Percentiles rank a stretch among this genome's conserved stretches.
Conservation (phyloP, 768 basidiomycete genomes). For the Mycena filopes region DNA sequence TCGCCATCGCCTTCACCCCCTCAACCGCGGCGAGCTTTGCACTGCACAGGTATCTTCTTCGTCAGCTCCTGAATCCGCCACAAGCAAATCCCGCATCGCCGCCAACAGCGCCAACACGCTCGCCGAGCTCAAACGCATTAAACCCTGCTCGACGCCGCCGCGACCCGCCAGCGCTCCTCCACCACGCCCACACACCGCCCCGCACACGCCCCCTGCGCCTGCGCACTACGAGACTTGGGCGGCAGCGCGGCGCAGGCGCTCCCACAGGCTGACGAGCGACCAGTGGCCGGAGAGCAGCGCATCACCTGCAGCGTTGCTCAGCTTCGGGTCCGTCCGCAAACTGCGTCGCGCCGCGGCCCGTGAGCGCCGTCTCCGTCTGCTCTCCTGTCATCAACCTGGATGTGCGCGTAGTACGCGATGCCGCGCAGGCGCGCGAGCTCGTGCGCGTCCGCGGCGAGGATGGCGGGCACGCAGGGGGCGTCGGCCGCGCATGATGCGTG, state of each 20-base stretch:
- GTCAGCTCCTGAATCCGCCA: slow-evolving; percentile 46
- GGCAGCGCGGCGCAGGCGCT: slow-evolving; percentile 45
- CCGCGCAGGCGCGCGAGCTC: slow-evolving; percentile 46
- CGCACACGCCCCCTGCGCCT: slow-evolving; percentile 37
- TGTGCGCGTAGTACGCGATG: slow-evolving; percentile 50
- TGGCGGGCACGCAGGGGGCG: slow-evolving; percentile 50
- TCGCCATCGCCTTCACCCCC: slow-evolving; percentile 25
- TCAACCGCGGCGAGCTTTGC: slow-evolving; percentile 48
- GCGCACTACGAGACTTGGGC: slow-evolving; percentile 38
- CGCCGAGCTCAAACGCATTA: slow-evolving; percentile 42
- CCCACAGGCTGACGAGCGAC: slow-evolving; percentile 50
- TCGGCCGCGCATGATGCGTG: slow-evolving; percentile 42
- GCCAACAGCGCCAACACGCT: slow-evolving; percentile 45
- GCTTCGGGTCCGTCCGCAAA: slow-evolving; percentile 48
- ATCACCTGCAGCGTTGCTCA: slow-evolving; percentile 50
- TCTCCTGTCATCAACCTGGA: slow-evolving; percentile 48
- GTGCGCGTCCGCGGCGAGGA: slow-evolving; percentile 47
- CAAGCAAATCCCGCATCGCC: slow-evolving; percentile 46
- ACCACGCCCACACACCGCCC: slow-evolving; percentile 43
- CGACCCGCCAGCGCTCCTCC: slow-evolving; percentile 47
- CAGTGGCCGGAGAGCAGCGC: slow-evolving; percentile 49
- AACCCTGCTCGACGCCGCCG: slow-evolving; percentile 46
- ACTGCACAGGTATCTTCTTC: slow-evolving; percentile 40
- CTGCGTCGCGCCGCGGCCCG: slow-evolving; percentile 41
- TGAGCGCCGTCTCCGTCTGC: slow-evolving; percentile 38